phyloP scores from a whole-genome alignment of 108 stramenopile genomes.

The Nitzschia sp. region DNA sequence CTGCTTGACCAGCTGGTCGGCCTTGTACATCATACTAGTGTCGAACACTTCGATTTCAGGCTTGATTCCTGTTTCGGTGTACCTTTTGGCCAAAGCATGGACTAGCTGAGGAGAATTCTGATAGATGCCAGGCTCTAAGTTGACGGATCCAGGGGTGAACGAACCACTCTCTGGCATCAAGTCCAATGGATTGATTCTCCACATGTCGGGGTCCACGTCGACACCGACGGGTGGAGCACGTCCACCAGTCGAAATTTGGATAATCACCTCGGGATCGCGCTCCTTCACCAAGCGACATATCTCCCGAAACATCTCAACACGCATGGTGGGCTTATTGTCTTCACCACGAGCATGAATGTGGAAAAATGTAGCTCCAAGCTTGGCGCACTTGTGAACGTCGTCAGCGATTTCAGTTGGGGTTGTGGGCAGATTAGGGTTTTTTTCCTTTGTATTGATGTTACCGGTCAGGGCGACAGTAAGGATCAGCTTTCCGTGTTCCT shows the following conservation, averaged over 20 bases:
- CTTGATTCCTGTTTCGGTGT: conserved; percentile 1
- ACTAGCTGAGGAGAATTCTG: not conserved
- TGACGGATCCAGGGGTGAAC: not conserved
- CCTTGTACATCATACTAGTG: conserved; percentile 2
- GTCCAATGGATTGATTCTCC: conserved; percentile 6
- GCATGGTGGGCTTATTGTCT: not conserved
- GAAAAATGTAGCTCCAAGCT: not conserved
- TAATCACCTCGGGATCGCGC: conserved; percentile 2
- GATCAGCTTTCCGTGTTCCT: conserved; percentile 3
- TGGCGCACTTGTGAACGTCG: conserved; percentile 2
- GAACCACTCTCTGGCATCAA: conserved; percentile 4
- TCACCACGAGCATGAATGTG: conserved; percentile 7
- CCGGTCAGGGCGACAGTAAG: conserved; percentile 2
- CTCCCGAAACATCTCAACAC: not conserved
- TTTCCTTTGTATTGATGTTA: not conserved
- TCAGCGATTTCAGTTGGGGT: not conserved
- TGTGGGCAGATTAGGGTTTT: not conserved
- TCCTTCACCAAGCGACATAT: conserved; percentile 1
- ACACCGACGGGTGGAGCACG: conserved; percentile 2
- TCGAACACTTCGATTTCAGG: conserved; percentile 5
- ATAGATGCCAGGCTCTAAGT: conserved; percentile 2
- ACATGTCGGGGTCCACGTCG: conserved; percentile 5
- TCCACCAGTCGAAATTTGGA: conserved; percentile 7
- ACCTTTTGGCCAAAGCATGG: not conserved
- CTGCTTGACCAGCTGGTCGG: not conserved